Evolutionary conservation across 1,284 basidiomycete species (phyloP).

Genomic region (Ceratobasidium sp.): DNA sequence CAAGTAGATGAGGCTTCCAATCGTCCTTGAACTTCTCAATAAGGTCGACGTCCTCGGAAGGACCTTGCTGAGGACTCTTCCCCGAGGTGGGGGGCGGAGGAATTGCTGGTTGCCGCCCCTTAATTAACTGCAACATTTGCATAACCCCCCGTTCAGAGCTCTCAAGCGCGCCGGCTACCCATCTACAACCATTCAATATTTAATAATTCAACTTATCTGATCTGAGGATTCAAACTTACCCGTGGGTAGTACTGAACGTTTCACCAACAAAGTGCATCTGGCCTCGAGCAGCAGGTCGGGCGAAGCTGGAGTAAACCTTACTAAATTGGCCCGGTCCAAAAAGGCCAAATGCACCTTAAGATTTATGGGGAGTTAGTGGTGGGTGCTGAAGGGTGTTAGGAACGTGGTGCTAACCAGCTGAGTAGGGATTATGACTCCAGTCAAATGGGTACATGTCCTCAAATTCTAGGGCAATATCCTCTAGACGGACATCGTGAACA

Average conservation of each 20-base stretch:
- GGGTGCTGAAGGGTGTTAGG: neutral
- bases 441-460: slow-evolving; percentile 31
- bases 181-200: too few relatives aligned
- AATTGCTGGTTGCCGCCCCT: too few relatives aligned
- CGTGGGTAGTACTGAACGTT: slow-evolving; percentile 24
- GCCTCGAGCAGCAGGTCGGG: neutral
- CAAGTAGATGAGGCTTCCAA: neutral
- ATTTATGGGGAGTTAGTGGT: too few relatives aligned
- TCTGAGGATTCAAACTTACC: neutral
- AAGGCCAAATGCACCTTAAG: slow-evolving; percentile 19
- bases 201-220: too few relatives aligned
- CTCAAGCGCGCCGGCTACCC: slow-evolving; percentile 31
- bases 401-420: slow-evolving; percentile 12
- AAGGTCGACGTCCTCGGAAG: neutral
- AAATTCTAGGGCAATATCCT: neutral
- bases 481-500: slow-evolving; percentile 5
- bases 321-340: slow-evolving; percentile 18
- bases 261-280: slow-evolving; percentile 25
- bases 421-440: slow-evolving; percentile 5
- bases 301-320: neutral
- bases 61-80: neutral
- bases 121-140: neutral
- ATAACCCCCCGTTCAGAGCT: neutral
- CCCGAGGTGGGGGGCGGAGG: neutral
- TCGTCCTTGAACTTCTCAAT: neutral